Percentiles rank a stretch among this genome's conserved stretches.
These are phyloP conservation scores for Diaporthe longicolla DNA, from an alignment of 2,329 filamentous ascomycete species.

Conservation along the genomic window DNA sequence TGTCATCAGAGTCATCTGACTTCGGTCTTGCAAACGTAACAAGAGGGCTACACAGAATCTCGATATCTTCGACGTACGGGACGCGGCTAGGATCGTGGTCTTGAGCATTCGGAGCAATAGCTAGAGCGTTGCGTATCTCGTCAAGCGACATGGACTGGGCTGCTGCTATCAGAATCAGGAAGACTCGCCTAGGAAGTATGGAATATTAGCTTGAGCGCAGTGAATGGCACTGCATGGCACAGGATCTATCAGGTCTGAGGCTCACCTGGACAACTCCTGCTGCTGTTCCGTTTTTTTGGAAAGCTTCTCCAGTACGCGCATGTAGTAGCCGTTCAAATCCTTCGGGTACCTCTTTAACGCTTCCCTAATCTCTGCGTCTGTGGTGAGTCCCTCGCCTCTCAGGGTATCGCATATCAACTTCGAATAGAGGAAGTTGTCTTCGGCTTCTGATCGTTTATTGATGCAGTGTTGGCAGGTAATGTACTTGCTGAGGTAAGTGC, in stretches of 20 bases:
- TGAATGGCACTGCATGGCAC: fast-evolving
- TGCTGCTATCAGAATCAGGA: background rate
- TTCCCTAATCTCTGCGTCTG: background rate
- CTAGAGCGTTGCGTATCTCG: background rate
- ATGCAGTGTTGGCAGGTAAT: background rate
- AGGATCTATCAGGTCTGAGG: background rate
- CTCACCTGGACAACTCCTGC: conserved; percentile 5
- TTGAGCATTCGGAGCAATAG: background rate
- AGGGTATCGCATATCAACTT: conserved; percentile 12
- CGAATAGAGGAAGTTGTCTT: conserved; percentile 18
- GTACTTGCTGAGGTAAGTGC: background rate
- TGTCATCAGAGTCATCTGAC: background rate
- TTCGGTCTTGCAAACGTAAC: background rate
- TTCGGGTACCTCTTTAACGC: conserved; percentile 2
- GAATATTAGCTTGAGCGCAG: background rate
- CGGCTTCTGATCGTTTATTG: background rate
- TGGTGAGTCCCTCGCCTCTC: background rate
- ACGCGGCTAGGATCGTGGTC: background rate
- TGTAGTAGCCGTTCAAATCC: background rate
- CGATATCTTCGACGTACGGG: background rate
- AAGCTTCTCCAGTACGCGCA: conserved; percentile 5
- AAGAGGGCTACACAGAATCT: background rate
- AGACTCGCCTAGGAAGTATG: background rate
- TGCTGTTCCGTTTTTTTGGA: background rate
- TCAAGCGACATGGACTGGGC: conserved; percentile 6